A percentile compares a stretch with the other conserved stretches of the same genome.
phyloP scores from a whole-genome alignment of 2,329 filamentous ascomycete species.

The Talaromyces sp. region DNA sequence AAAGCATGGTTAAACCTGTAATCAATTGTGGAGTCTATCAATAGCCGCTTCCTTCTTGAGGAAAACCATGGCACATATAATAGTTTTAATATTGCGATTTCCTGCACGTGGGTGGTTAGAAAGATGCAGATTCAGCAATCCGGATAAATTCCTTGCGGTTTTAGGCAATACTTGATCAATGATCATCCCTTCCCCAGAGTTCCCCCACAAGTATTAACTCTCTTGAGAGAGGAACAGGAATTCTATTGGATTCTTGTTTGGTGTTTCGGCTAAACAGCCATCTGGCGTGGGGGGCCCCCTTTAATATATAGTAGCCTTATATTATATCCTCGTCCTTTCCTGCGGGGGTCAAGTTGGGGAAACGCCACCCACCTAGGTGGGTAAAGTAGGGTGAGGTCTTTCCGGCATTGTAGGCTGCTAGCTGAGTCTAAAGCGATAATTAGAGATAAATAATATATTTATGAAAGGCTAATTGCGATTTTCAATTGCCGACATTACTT shows the following conservation, averaged over 20 bases:
- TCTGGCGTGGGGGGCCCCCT: neutral
- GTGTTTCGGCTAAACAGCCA: neutral
- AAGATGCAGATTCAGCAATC: neutral
- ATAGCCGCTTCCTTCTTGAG: neutral
- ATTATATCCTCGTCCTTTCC: neutral
- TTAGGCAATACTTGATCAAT: neutral
- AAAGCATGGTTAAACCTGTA: neutral
- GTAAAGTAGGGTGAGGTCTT: too few species aligned
- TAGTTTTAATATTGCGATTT: neutral
- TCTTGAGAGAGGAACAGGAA: neutral
- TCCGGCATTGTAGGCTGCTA: neutral
- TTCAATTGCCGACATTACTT: neutral
- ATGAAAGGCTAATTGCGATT: neutral
- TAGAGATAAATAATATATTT: neutral
- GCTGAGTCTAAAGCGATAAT: neutral
- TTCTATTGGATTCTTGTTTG: neutral
- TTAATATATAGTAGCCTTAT: neutral
- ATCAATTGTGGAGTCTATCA: neutral
- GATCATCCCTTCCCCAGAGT: neutral
- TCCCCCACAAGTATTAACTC: neutral
- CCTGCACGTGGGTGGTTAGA: neutral
- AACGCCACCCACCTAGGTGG: neutral
- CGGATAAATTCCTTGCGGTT: neutral
- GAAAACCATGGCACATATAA: neutral
- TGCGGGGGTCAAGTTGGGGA: neutral